These are phyloP conservation scores for Magnusiomyces ingens DNA, from an alignment of 1,139 yeast species.

Conservation along the genomic window DNA sequence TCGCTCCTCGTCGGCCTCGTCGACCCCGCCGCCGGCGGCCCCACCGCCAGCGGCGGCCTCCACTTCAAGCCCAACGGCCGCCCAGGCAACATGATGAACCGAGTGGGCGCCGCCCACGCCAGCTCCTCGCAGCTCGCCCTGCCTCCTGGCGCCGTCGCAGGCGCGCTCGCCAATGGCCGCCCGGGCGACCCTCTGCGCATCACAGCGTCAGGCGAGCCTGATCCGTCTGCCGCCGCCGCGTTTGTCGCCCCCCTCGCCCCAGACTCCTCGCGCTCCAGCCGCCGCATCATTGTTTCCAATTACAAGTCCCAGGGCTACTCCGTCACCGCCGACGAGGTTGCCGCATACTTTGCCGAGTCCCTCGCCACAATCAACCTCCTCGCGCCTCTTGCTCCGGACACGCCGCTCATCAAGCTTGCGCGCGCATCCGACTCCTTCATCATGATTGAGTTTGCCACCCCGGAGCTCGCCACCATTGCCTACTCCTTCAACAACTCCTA, in stretches of 20 bases:
- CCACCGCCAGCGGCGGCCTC: neutral
- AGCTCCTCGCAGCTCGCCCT: neutral
- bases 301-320: slow-evolving; percentile 7
- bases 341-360: neutral
- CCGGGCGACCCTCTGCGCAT: neutral
- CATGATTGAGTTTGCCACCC: slow-evolving; percentile 47
- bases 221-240: neutral
- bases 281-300: slow-evolving; percentile 31
- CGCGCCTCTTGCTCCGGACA: slow-evolving; percentile 21
- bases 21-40: neutral
- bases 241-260: neutral
- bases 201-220: neutral
- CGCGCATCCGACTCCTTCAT: slow-evolving; percentile 32
- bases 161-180: neutral
- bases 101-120: neutral
- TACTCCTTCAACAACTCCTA: slow-evolving; percentile 41
- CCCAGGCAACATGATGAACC: slow-evolving; percentile 4
- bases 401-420: slow-evolving; percentile 23
- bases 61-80: slow-evolving; percentile 2
- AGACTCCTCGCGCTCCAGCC: neutral
- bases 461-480: slow-evolving; percentile 54
- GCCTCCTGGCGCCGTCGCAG: neutral
- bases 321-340: slow-evolving; percentile 7
- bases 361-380: slow-evolving; percentile 10
- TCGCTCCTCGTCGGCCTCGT: neutral